Conservation (phyloP, 1,139 yeast species). For the Yamadazyma mexicana region DNA sequence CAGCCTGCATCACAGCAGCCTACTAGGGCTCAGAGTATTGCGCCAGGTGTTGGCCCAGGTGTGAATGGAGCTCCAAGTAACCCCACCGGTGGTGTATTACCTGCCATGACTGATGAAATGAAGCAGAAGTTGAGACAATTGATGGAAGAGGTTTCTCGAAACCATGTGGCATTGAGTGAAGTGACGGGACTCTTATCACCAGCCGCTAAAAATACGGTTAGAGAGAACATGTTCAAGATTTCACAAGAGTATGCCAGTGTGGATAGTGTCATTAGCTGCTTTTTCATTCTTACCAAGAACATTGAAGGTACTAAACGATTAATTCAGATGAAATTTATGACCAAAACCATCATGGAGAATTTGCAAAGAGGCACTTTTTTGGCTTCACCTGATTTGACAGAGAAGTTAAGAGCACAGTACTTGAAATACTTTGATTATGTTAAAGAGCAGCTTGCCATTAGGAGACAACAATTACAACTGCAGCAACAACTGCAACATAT, state of each 20-base stretch:
- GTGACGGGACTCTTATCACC: constrained; percentile 59
- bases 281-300: constrained; percentile 71
- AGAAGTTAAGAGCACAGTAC: constrained; percentile 68
- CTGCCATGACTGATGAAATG: constrained; percentile 46
- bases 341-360: constrained; percentile 71
- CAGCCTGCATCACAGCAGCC: neutral
- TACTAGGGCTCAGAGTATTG: constrained; percentile 1
- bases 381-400: constrained; percentile 68
- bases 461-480: constrained; percentile 35
- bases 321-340: constrained; percentile 76
- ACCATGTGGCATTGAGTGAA: constrained; percentile 67
- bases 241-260: constrained; percentile 67
- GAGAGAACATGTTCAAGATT: constrained; percentile 56
- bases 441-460: constrained; percentile 43
- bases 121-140: constrained; percentile 56
- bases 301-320: constrained; percentile 73
- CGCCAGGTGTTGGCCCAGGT: neutral
- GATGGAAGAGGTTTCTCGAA: constrained; percentile 66
- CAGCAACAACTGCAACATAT: constrained; percentile 18
- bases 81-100: constrained; percentile 23
- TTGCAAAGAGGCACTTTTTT: constrained; percentile 61
- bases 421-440: constrained; percentile 75
- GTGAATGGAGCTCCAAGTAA: neutral
- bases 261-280: constrained; percentile 76
- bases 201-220: constrained; percentile 64